phyloP scores from a whole-genome alignment of 2,329 filamentous ascomycete genomes.

The Fusarium austroafricanum region DNA sequence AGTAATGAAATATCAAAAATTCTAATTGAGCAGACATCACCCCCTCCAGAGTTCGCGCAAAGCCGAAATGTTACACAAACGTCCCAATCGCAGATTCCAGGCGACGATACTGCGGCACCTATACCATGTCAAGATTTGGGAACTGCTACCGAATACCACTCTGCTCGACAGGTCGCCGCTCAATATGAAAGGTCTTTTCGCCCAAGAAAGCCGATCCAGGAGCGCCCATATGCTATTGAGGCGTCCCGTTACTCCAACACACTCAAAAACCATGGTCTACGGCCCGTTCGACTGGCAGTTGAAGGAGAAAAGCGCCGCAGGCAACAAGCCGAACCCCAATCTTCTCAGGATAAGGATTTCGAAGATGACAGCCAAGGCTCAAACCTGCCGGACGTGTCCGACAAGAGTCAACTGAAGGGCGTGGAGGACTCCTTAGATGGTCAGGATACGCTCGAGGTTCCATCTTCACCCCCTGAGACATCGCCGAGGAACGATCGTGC shows the following conservation, averaged over 20 bases:
- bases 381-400: conserved; percentile 45
- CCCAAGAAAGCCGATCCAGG: conserved; percentile 70
- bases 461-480: conserved; percentile 48
- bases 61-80: not conserved
- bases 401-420: conserved; percentile 52
- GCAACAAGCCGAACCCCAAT: conserved; percentile 61
- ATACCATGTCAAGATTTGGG: conserved; percentile 35
- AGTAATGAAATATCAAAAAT: conserved; percentile 53
- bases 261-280: conserved; percentile 66
- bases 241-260: conserved; percentile 64
- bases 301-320: conserved; percentile 43
- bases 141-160: conserved; percentile 36
- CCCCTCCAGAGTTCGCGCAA: conserved; percentile 43
- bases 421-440: conserved; percentile 33
- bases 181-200: conserved; percentile 63
- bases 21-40: conserved; percentile 53
- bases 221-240: conserved; percentile 69
- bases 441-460: conserved; percentile 37
- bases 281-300: conserved; percentile 60
- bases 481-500: conserved; percentile 43
- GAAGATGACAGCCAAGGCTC: conserved; percentile 63
- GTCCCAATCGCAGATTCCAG: not conserved
- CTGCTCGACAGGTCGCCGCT: conserved; percentile 45
- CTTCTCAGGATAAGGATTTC: conserved; percentile 62
- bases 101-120: not conserved